Evolutionary conservation across 2,329 filamentous ascomycete species (phyloP).

Genomic region (Emergomyces pasteurianus): DNA sequence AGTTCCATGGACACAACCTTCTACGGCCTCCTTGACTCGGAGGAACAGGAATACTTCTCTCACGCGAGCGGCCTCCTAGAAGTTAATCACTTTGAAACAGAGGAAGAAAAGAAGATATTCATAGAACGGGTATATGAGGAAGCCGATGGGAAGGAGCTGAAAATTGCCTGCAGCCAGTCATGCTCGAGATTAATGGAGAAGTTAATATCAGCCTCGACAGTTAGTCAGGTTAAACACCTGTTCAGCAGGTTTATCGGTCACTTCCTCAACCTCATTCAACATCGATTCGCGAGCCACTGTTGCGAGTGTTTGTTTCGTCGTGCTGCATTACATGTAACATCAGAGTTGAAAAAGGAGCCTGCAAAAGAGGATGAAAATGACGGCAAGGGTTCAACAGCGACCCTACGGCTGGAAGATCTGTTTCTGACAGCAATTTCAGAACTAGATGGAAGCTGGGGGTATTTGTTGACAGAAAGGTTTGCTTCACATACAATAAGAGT

Average conservation of each 20-base stretch:
- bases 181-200: constrained; percentile 90
- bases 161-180: constrained; percentile 89
- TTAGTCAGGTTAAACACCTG: constrained; percentile 69
- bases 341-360: constrained; percentile 47
- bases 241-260: constrained; percentile 79
- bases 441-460: constrained; percentile 72
- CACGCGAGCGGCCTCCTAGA: constrained; percentile 82
- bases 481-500: constrained; percentile 86
- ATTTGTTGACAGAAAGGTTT: constrained; percentile 74
- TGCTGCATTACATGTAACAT: constrained; percentile 64
- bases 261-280: constrained; percentile 80
- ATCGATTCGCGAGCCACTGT: constrained; percentile 94
- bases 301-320: constrained; percentile 86
- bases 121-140: constrained; percentile 76
- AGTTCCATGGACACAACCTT: constrained; percentile 53
- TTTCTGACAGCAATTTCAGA: constrained; percentile 78
- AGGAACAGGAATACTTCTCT: constrained; percentile 94
- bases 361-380: constrained; percentile 32
- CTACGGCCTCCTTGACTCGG: constrained; percentile 82
- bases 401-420: constrained; percentile 65
- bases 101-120: constrained; percentile 60
- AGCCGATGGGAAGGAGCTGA: constrained; percentile 83
- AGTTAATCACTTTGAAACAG: constrained; percentile 68
- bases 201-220: constrained; percentile 68
- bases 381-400: constrained; percentile 29